Percentiles rank a stretch among this genome's conserved stretches.
Conservation (phyloP, 768 basidiomycete species). For the Suillus subluteus region DNA sequence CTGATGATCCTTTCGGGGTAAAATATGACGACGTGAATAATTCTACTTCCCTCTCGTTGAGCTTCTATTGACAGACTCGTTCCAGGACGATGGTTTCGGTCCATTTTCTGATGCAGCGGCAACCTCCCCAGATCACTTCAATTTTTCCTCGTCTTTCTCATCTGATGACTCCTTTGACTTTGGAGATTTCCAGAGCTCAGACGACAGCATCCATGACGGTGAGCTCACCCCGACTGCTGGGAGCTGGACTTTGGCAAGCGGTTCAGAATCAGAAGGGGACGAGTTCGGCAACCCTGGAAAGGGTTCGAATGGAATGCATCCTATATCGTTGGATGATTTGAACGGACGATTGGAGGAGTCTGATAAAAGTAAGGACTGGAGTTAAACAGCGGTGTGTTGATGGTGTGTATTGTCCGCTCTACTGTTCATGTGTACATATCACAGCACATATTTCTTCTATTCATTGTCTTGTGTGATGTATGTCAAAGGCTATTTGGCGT, state of each 20-base stretch:
- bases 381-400: neutral
- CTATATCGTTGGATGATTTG: constrained; percentile 32
- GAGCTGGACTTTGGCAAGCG: constrained; percentile 70
- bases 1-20: constrained; percentile 54
- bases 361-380: constrained; percentile 19
- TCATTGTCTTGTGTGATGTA: neutral
- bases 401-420: neutral
- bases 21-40: constrained; percentile 54
- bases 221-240: constrained; percentile 67
- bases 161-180: constrained; percentile 79
- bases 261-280: constrained; percentile 32
- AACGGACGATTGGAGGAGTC: constrained; percentile 25
- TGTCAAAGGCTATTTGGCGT: constrained; percentile 23
- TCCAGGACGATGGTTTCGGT: constrained; percentile 69
- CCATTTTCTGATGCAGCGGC: constrained; percentile 76
- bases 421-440: constrained; percentile 10
- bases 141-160: constrained; percentile 54
- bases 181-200: constrained; percentile 72
- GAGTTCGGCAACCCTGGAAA: constrained; percentile 27
- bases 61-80: constrained; percentile 6
- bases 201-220: constrained; percentile 36
- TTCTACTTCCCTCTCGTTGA: constrained; percentile 14
- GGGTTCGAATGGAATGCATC: constrained; percentile 24
- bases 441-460: constrained; percentile 6
- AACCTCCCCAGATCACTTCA: constrained; percentile 57